These are phyloP conservation scores for Wickerhamia fluorescens DNA, from an alignment of 805 yeast species.

Conservation along the genomic window DNA sequence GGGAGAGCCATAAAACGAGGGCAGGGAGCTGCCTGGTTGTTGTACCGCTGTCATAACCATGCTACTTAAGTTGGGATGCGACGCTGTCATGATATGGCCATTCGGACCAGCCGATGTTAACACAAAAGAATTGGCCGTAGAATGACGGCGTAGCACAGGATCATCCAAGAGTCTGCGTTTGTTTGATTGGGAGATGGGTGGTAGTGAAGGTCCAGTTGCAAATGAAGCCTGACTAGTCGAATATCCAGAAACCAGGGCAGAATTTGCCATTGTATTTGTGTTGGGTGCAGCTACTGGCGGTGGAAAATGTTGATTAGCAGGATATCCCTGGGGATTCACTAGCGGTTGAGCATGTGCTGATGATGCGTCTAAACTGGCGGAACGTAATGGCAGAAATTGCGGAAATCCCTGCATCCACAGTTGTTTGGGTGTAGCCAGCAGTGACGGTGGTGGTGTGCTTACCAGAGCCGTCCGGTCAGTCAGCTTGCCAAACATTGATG, in stretches of 20 bases:
- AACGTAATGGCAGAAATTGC: constrained; percentile 2
- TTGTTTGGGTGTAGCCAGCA: too few relatives aligned
- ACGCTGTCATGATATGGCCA: constrained; percentile 4
- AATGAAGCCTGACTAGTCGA: too few relatives aligned
- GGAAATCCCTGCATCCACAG: too few relatives aligned
- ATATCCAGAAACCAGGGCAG: too few relatives aligned
- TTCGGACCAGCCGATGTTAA: constrained; percentile 3
- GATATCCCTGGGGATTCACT: too few relatives aligned
- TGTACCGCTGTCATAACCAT: constrained; percentile 3
- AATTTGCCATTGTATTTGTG: too few relatives aligned
- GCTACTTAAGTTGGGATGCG: constrained; percentile 9
- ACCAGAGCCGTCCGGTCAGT: constrained; percentile 1
- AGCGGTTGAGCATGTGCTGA: too few relatives aligned
- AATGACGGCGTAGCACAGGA: constrained; percentile 9
- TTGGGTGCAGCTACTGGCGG: too few relatives aligned
- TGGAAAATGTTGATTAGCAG: too few relatives aligned
- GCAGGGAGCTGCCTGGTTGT: constrained; percentile 15
- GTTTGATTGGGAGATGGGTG: constrained; percentile 8
- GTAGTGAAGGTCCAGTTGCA: too few relatives aligned
- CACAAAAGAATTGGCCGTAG: constrained; percentile 8
- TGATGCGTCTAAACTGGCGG: constrained; percentile 6
- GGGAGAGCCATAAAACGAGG: constrained; percentile 26
- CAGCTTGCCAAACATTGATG: constrained; percentile 30
- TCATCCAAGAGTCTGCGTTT: constrained; percentile 11
- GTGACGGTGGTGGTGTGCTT: constrained; percentile 5